phyloP scores from a whole-genome alignment of 2,329 filamentous ascomycete species.

The Colletotrichum agaves region DNA sequence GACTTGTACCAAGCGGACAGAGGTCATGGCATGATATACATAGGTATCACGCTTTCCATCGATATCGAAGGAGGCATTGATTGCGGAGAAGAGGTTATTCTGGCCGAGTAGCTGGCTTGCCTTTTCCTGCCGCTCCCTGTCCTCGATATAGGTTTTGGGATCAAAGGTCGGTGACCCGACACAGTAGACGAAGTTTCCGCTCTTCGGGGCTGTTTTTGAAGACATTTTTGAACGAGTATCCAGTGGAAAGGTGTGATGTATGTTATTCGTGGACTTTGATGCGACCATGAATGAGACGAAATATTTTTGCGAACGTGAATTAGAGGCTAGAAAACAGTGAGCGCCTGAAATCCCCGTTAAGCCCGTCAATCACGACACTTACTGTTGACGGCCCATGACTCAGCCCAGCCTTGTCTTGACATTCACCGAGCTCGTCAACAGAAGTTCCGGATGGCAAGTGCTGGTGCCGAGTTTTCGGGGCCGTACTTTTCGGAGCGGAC shows the following conservation, averaged over 20 bases:
- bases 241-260: not conserved
- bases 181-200: conserved; percentile 50
- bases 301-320: not conserved
- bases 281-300: not conserved
- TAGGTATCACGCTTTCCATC: conserved; percentile 55
- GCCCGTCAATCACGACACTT: too few species aligned
- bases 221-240: not conserved
- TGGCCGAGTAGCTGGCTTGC: conserved; percentile 51
- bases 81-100: conserved; percentile 57
- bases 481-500: conserved; percentile 32
- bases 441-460: not conserved
- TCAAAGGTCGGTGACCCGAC: conserved; percentile 57
- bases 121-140: conserved; percentile 51
- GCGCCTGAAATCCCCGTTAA: not conserved
- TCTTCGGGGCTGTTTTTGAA: conserved; percentile 10
- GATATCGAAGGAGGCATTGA: conserved; percentile 56
- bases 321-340: not conserved
- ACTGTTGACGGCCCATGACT: too few species aligned
- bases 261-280: not conserved
- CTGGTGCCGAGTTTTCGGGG: conserved; percentile 31
- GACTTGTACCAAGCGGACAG: conserved; percentile 59
- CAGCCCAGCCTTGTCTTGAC: too few species aligned
- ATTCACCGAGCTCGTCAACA: not conserved
- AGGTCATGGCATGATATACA: conserved; percentile 63
- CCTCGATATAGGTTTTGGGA: conserved; percentile 52